Evolutionary conservation across 2,329 filamentous ascomycete species (phyloP).

Genomic region (Epichloe scottii): DNA sequence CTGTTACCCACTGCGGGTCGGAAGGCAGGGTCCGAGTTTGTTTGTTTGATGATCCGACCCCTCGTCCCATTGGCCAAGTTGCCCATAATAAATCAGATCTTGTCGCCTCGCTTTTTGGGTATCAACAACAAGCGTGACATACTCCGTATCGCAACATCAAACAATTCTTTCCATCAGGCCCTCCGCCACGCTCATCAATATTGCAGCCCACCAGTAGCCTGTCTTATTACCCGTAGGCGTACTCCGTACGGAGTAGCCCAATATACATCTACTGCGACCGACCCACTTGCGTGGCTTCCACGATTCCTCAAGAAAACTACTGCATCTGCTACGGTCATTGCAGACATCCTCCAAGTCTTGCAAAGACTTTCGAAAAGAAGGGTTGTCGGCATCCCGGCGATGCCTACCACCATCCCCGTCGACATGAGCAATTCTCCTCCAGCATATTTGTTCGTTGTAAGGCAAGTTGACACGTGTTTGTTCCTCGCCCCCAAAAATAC

Average conservation of each 20-base stretch:
- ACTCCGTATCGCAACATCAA: background rate
- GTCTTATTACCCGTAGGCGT: background rate
- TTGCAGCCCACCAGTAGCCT: background rate
- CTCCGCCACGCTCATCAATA: background rate
- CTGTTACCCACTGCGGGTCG: background rate
- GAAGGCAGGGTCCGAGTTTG: background rate
- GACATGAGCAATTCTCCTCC: conserved; percentile 16
- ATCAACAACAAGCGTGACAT: background rate
- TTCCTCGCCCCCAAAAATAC: background rate
- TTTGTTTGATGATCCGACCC: background rate
- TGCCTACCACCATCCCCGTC: background rate
- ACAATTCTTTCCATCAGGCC: too few species aligned
- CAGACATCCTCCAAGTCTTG: background rate
- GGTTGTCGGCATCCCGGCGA: background rate
- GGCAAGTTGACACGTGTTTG: conserved; percentile 16
- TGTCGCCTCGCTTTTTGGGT: background rate
- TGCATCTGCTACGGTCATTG: background rate
- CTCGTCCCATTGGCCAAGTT: background rate
- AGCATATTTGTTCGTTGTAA: conserved; percentile 31
- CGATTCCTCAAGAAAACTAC: background rate
- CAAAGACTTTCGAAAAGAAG: background rate
- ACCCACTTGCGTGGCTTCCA: background rate
- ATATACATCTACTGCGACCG: background rate
- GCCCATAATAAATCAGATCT: background rate
- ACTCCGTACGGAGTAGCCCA: too few species aligned